phyloP scores from a whole-genome alignment of 176 grass and related monocot species.

The Oryza punctata region DNA sequence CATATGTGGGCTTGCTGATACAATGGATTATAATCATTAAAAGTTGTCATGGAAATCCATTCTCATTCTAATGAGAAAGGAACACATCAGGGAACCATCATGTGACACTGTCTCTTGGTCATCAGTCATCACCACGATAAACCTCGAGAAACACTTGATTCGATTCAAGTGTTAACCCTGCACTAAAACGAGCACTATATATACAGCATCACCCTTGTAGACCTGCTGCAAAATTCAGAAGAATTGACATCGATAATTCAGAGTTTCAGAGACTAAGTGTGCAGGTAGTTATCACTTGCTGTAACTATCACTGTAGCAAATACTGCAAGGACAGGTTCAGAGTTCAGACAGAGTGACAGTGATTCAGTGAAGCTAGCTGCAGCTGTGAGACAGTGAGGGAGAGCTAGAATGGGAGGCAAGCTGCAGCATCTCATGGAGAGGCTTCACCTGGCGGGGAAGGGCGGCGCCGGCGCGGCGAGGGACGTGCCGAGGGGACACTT shows the following conservation, averaged over 20 bases:
- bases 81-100: conserved; percentile 28
- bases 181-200: neutral
- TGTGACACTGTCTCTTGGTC: conserved; percentile 39
- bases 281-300: neutral
- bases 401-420: conserved; percentile 41
- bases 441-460: conserved; percentile 28
- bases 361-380: neutral
- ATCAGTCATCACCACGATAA: neutral
- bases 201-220: neutral
- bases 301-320: neutral
- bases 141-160: neutral
- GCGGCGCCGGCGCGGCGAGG: neutral
- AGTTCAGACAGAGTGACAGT: neutral
- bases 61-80: conserved; percentile 33
- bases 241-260: neutral
- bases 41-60: neutral
- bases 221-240: neutral
- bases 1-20: neutral
- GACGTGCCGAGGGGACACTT: conserved; percentile 56
- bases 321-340: neutral
- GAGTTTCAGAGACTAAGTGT: neutral
- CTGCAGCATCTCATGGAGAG: conserved; percentile 49
- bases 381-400: neutral
- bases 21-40: neutral
- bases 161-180: neutral